Evolutionary conservation across 2,329 filamentous ascomycete genomes (phyloP), one percentile per base, ranked within the genome.

Genomic region (Talaromyces albobiverticillius): DNA sequence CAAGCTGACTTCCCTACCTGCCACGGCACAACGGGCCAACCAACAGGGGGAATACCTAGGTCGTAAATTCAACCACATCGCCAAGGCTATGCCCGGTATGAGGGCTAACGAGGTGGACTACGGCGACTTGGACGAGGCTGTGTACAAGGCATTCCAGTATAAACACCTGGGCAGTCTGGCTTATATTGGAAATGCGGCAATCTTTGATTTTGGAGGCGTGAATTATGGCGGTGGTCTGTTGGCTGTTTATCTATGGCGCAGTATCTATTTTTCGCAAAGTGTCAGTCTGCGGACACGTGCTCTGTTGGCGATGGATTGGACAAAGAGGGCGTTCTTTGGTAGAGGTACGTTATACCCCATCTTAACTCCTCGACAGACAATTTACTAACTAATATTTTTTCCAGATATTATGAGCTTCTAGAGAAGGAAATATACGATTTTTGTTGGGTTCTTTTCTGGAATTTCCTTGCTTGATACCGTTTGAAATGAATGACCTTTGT

Each of bases 301-400:
- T 60, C 74, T 99, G 66, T 79, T 99, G 72, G 91, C 91, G 16
- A 96, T 99, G 94, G 94, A 99, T 71, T 99, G 94, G 94, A 86
- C 85, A n/a, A 99, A 97, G 83, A 82, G 95, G 69, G 89, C 90
- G 11, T 73, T 99, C 20, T 99, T 99, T 76, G 94, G 94, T 62
- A 82, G 94, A 86, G 94, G 93, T 96, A 75, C 77, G 86, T 49
- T 38, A 16, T 14, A 26, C 10, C 26, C 31, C 10, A 18, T 7
- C 23, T 2, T 38, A 14, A 14, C 9, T 41, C 5, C 11, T 31
- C 13, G 14, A 20, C 20, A 7, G 34, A 38, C 31, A 18, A 8
- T 34, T 42, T 47, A 5, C 29, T 57, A 26, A 48, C 54, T 46
- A 25, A 43, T 20, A 13, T 43, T 38, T 32, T 46, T 51, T 40